Evolutionary conservation across 116 monocot genomes (phyloP), one percentile per base, ranked within the genome.

Genomic region (Dioscorea cayenensis): DNA sequence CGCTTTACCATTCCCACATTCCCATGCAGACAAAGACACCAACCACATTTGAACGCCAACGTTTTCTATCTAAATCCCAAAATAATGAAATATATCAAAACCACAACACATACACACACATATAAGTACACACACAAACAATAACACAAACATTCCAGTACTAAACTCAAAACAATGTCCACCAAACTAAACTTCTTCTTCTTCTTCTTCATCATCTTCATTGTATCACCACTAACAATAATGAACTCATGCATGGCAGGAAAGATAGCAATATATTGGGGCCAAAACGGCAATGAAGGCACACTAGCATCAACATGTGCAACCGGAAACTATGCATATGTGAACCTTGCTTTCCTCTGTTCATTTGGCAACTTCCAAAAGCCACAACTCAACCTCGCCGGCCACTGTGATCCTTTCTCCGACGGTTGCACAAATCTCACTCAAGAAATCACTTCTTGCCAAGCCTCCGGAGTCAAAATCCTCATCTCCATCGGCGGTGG

Each of bases 251-350:
- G 7, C 7, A 43, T 55, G 55, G 55, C 55, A 6, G 55, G 71
- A 0, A 71, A 36, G 6, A 86, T 86, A 36, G 79, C 82, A 36
- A 61, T 83, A 64, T 87, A 87, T 75, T 87, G 87, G 87, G 87
- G 87, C 21, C 83, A 83, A 63, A 87, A 83, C 9, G 84, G 78
- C 22, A 50, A 71, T 21, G 87, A 84, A 75, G 81, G 77, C 49
- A 72, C 78, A 22, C 75, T 83, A 16, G 71, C 83, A 19, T 16
- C 19, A n/a, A 55, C 55, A 55, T 55, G 55, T 14, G 18, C 16
- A 0, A 55, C 55, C 6, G 55, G n/a, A 16, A 55, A 55, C 55
- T 55, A 55, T 16, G 55, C 19, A 11, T 55, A 16, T 14, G 55
- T 55, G 19, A 55, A 55, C 55, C 18, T 55, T 6, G 55, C 55